Conservation (phyloP, 1,284 basidiomycete species). For the Trichosporon asahii region DNA sequence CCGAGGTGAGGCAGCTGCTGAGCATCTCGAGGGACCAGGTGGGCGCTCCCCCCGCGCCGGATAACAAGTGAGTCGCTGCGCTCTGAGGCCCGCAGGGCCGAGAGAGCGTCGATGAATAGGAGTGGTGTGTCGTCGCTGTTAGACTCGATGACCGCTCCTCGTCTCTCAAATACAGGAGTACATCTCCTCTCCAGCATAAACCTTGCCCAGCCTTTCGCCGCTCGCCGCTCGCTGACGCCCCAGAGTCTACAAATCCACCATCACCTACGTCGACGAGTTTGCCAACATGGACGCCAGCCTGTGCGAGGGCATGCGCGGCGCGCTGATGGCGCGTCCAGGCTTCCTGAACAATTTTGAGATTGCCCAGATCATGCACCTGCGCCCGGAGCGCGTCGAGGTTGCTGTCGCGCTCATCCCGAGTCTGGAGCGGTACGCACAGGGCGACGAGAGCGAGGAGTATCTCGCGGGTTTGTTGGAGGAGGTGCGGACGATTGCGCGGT, state of each 20-base stretch:
- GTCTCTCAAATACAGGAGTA: too few species aligned
- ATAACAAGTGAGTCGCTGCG: constrained; percentile 41
- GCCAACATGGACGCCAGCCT: constrained; percentile 33
- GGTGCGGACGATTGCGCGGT: constrained; percentile 36
- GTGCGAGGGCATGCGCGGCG: constrained; percentile 43
- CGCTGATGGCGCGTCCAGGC: constrained; percentile 30
- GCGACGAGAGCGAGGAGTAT: constrained; percentile 34
- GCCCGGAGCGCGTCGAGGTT: constrained; percentile 42
- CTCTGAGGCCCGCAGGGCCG: not conserved
- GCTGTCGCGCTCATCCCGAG: constrained; percentile 45
- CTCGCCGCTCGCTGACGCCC: too few species aligned
- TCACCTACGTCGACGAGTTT: constrained; percentile 45
- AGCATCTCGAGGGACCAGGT: constrained; percentile 31
- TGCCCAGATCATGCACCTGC: constrained; percentile 48
- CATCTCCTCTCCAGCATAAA: too few species aligned
- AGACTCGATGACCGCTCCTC: too few species aligned
- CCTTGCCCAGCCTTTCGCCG: too few species aligned
- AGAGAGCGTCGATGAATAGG: too few species aligned
- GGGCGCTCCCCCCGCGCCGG: constrained; percentile 40
- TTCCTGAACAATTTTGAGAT: constrained; percentile 50
- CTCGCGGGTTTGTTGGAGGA: constrained; percentile 42
- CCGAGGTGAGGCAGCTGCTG: constrained; percentile 40
- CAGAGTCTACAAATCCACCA: constrained; percentile 44
- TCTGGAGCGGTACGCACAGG: constrained; percentile 41
- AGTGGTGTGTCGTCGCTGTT: too few species aligned